A percentile compares a stretch with the other conserved stretches of the same genome.
Evolutionary conservation across 2,329 filamentous ascomycete species (phyloP).

Genomic region (Monosporascus sp.): DNA sequence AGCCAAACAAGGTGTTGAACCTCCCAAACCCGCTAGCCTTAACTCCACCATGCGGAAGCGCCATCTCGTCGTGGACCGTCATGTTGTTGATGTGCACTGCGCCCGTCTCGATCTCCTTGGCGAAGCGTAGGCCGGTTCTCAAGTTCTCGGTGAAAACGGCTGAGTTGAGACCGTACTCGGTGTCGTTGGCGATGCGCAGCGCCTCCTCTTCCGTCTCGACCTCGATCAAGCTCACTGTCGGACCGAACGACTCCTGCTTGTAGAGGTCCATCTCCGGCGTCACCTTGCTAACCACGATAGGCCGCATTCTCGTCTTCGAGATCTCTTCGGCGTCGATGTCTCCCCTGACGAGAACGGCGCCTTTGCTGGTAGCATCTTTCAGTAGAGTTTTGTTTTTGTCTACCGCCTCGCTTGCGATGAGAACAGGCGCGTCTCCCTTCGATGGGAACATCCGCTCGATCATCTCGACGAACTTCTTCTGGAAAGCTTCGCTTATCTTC

Average conservation of each 20-base stretch:
- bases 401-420: constrained; percentile 20
- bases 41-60: constrained; percentile 36
- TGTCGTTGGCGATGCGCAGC: constrained; percentile 60
- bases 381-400: constrained; percentile 37
- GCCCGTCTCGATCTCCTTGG: constrained; percentile 51
- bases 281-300: constrained; percentile 55
- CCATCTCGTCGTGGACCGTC: constrained; percentile 36
- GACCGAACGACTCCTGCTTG: constrained; percentile 61
- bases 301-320: constrained; percentile 43
- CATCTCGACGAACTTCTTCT: constrained; percentile 22
- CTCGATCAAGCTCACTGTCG: constrained; percentile 54
- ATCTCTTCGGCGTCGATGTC: constrained; percentile 28
- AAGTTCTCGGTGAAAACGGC: constrained; percentile 61
- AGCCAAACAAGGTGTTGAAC: constrained; percentile 27
- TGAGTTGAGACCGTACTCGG: constrained; percentile 60
- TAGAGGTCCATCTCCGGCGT: constrained; percentile 62
- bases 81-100: constrained; percentile 39
- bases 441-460: constrained; percentile 20
- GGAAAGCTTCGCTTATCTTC: constrained; percentile 47
- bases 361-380: constrained; percentile 48
- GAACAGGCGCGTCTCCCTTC: constrained; percentile 19
- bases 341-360: constrained; percentile 52
- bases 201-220: constrained; percentile 59
- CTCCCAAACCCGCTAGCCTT: constrained; percentile 37
- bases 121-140: constrained; percentile 44